Conservation (phyloP, 1,284 basidiomycete species). For the Cystobasidium sp. region DNA sequence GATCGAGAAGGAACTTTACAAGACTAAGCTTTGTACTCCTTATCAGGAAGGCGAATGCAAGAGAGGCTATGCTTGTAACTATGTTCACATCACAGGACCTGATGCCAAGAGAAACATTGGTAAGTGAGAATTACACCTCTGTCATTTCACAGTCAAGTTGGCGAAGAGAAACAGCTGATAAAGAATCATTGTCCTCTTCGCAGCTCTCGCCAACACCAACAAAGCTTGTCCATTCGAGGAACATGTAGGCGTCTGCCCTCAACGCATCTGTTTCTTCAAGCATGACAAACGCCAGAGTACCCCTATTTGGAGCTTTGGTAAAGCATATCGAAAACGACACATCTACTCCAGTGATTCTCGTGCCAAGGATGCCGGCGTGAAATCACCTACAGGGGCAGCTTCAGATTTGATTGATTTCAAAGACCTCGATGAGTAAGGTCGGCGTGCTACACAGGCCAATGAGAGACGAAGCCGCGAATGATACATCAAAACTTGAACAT, state of each 20-base stretch:
- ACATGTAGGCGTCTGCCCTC: neutral
- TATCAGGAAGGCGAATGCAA: neutral
- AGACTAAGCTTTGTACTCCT: neutral
- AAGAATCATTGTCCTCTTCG: neutral
- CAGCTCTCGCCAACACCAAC: neutral
- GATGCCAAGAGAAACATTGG: neutral
- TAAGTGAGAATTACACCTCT: neutral
- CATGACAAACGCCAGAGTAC: neutral
- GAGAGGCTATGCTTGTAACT: neutral
- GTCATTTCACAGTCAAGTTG: too few relatives aligned
- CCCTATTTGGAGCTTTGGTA: neutral
- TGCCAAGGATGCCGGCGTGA: too few relatives aligned
- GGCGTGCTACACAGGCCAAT: too few relatives aligned
- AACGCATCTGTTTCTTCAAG: slow-evolving; percentile 5
- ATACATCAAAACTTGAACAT: too few relatives aligned
- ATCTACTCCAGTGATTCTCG: too few relatives aligned
- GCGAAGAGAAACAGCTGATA: too few relatives aligned
- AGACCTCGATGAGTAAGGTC: too few relatives aligned
- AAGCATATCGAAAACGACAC: neutral
- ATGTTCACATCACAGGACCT: slow-evolving; percentile 9
- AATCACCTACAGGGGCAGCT: too few relatives aligned
- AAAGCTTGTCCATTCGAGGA: neutral
- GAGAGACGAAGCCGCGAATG: too few relatives aligned
- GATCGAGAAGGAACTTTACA: neutral
- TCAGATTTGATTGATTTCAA: too few relatives aligned